Evolutionary conservation across 2,329 filamentous ascomycete species (phyloP).

Genomic region (Fusarium albosuccineum): DNA sequence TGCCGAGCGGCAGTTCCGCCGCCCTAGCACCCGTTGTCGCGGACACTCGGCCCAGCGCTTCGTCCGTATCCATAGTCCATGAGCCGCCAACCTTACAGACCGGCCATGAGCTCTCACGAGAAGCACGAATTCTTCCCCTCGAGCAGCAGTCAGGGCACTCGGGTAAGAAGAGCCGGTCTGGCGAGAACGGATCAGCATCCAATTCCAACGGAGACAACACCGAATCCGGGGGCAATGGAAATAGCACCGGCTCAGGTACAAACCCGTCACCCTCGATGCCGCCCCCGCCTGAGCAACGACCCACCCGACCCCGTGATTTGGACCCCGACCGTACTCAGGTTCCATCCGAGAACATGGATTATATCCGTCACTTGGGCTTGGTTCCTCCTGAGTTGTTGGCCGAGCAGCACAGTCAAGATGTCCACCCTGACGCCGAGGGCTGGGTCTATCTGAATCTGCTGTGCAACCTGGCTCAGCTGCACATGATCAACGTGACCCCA

Average conservation of each 20-base stretch:
- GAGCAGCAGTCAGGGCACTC: constrained; percentile 47
- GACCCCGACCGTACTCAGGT: constrained; percentile 83
- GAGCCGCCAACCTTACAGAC: constrained; percentile 49
- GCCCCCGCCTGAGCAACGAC: constrained; percentile 75
- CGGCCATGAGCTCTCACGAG: constrained; percentile 54
- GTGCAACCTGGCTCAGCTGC: constrained; percentile 84
- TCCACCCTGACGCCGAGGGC: constrained; percentile 74
- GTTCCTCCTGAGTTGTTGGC: constrained; percentile 68
- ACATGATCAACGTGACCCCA: constrained; percentile 85
- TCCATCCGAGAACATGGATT: constrained; percentile 82
- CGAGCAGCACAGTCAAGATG: constrained; percentile 58
- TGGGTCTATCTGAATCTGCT: constrained; percentile 89
- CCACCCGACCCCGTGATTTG: constrained; percentile 80
- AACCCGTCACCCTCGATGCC: constrained; percentile 58
- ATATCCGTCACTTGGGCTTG: constrained; percentile 80
- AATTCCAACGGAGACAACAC: constrained; percentile 64
- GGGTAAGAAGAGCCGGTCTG: constrained; percentile 57
- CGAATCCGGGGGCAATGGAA: constrained; percentile 57
- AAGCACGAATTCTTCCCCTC: constrained; percentile 61
- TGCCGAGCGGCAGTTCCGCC: constrained; percentile 25
- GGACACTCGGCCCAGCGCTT: constrained; percentile 41
- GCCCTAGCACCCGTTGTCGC: constrained; percentile 43
- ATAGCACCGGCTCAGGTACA: constrained; percentile 48
- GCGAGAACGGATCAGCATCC: constrained; percentile 59
- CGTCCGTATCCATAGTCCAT: constrained; percentile 46